Conservation (phyloP, 176 grass and related monocot genomes). For the Bonia amplexicaulis region DNA sequence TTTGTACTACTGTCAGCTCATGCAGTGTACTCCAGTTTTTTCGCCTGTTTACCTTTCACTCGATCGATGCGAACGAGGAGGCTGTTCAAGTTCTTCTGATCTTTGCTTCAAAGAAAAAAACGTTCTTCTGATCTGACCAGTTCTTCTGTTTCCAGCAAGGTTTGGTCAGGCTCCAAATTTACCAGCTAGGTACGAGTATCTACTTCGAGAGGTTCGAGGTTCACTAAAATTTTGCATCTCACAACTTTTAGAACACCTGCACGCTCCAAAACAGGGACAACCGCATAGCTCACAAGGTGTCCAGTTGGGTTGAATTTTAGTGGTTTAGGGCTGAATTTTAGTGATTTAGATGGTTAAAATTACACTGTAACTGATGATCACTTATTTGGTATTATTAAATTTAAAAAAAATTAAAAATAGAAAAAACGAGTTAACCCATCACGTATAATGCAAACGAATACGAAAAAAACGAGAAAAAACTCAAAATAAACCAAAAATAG, state of each 20-base stretch:
- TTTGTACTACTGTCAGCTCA: neutral
- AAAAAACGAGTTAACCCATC: too few relatives aligned
- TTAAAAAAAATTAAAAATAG: too few relatives aligned
- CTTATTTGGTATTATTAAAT: too few relatives aligned
- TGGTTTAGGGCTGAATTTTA: too few relatives aligned
- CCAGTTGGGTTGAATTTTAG: too few relatives aligned
- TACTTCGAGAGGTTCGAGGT: constrained; percentile 4
- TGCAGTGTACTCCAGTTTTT: neutral
- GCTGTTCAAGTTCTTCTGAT: neutral
- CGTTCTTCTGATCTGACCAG: neutral
- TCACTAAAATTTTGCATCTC: neutral
- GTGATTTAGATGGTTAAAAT: too few relatives aligned
- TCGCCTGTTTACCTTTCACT: neutral
- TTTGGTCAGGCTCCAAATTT: neutral
- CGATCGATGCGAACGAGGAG: neutral
- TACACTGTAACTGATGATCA: too few relatives aligned
- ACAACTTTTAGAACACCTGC: neutral
- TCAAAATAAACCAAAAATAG: too few relatives aligned
- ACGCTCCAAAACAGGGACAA: neutral
- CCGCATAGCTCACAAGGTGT: too few relatives aligned
- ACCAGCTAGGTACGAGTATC: neutral
- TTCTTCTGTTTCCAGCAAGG: constrained; percentile 18
- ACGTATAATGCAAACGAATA: too few relatives aligned
- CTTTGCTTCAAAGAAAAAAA: neutral
- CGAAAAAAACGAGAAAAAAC: too few relatives aligned